Base-by-base conservation (phyloP, 306 rosid species). In the Styphnolobium japonicum region DNA sequence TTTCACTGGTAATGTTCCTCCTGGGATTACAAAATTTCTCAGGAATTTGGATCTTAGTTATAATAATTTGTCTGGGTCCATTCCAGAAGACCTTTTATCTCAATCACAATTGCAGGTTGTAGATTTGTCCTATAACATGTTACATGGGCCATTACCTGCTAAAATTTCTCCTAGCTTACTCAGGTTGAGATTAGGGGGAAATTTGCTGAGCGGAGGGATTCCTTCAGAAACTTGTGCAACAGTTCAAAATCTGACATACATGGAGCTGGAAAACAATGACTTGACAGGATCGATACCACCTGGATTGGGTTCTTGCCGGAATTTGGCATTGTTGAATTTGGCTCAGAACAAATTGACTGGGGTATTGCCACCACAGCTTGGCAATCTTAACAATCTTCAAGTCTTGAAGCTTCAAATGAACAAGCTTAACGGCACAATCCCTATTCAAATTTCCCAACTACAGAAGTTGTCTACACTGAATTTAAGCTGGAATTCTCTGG, bases 141-240 rank as follows among this genome's bases (percentile, higher is more conserved):
- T 95, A 18, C 10, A 4, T 0, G 99, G 98, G 21, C 1, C 56
- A 3, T 58, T 95, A 12, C 99, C 96, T 7, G 1, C 16, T 34
- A 21, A 6, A 1, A n/a, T 93, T 21, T 91, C 98, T 57, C 0
- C 7, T 27, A 82, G 52, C 51, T 76, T 95, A 72, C 62, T 84
- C 23, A 87, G 96, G 82, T 71, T 95, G 90, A 90, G 99, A 80
- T 42, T 93, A 45, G 97, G 99, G 39, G 46, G 55, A 46, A 95
- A 95, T 83, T 10, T 0, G 0, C 88, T 95, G 25, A 63, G 10
- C 33, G 97, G 87, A 52, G 33, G 0, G 21, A 75, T 95, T 74
- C 90, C 94, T 39, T 7, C 76, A 3, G 69, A 14, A 25, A 43
- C 61, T 33, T 75, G 81, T 67, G 10, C 5, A 42, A 10, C 4